Conservation (phyloP, 73 alveolate species). For the Paramecium tetraurelia region DNA sequence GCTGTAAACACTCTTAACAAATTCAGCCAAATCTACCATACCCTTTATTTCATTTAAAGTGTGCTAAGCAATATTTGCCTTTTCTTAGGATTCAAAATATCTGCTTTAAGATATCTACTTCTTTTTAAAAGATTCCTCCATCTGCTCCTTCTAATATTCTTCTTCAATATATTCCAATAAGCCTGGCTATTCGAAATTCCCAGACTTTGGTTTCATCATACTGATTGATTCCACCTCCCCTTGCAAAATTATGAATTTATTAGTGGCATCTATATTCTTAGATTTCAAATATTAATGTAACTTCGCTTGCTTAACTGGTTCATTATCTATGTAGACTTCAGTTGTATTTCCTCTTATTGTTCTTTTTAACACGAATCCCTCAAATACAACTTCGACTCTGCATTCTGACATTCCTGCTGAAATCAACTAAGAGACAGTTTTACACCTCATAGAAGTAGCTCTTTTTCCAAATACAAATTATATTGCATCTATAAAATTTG, state of each 20-base stretch:
- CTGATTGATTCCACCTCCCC: constrained; percentile 96
- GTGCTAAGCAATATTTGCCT: not conserved
- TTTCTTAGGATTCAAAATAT: not conserved
- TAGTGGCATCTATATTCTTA: constrained; percentile 87
- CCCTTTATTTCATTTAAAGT: constrained; percentile 17
- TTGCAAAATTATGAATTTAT: constrained; percentile 89
- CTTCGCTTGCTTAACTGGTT: constrained; percentile 74
- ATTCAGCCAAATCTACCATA: not conserved
- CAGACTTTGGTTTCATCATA: constrained; percentile 89
- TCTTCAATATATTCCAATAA: constrained; percentile 91
- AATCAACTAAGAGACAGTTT: constrained; percentile 71
- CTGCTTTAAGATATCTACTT: not conserved
- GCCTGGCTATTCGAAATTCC: constrained; percentile 81
- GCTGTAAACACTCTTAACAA: not conserved
- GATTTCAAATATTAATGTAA: constrained; percentile 71
- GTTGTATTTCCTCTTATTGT: constrained; percentile 68
- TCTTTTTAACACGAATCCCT: constrained; percentile 78
- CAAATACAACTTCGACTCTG: constrained; percentile 66
- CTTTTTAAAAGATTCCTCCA: constrained; percentile 58
- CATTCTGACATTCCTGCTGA: constrained; percentile 57
- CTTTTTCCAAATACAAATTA: constrained; percentile 86
- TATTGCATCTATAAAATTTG: constrained; percentile 83
- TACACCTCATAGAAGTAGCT: constrained; percentile 83
- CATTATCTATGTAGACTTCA: constrained; percentile 72
- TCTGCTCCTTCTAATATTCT: constrained; percentile 71